Percentiles rank a stretch among this genome's conserved stretches.
Conservation (phyloP, 257 asterid genomes). For the Solanum chiquidenum region DNA sequence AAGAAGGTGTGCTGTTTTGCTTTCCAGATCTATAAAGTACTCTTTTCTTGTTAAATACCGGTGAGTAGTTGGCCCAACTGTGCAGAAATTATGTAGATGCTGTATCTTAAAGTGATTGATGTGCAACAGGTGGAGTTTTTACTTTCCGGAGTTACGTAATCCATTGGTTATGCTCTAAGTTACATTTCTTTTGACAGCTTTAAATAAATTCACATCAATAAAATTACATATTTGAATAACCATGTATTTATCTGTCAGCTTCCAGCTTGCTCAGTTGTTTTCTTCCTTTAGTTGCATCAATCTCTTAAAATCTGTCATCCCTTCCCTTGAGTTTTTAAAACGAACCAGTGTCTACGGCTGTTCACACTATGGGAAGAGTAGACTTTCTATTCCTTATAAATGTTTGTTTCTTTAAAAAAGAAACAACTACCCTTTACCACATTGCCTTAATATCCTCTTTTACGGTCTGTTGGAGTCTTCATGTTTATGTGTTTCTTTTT, state of each 20-base stretch:
- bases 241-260: background rate
- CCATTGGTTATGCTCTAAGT: background rate
- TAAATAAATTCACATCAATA: background rate
- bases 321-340: background rate
- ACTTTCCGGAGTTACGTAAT: background rate
- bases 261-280: background rate
- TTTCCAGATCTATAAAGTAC: background rate
- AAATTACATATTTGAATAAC: background rate
- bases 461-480: background rate
- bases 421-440: background rate
- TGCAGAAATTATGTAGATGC: background rate
- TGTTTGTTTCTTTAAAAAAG: background rate
- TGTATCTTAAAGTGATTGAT: background rate
- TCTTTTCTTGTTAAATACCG: background rate
- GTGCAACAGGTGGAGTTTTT: background rate
- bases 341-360: background rate
- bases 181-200: background rate
- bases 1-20: background rate
- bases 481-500: background rate
- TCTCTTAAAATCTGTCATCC: background rate
- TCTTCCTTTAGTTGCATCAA: background rate
- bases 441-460: background rate
- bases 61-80: background rate
- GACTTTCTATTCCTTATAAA: background rate
- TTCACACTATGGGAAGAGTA: background rate